A percentile compares a stretch with the other conserved stretches of the same genome.
Conservation (phyloP, 805 yeast genomes). For the Candida stauntonica region DNA sequence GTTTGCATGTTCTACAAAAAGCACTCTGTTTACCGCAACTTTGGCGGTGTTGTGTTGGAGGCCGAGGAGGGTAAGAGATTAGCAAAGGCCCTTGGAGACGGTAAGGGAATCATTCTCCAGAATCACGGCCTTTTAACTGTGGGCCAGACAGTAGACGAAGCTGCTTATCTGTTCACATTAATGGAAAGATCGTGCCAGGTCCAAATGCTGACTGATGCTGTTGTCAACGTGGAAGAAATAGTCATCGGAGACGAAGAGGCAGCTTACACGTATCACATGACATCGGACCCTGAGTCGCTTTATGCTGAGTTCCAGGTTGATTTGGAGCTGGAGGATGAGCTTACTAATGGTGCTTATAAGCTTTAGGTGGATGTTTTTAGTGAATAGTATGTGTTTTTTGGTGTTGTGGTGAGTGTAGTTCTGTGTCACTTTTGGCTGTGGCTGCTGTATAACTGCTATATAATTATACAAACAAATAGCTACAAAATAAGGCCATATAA, state of each 20-base stretch:
- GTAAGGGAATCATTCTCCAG: conserved; percentile 54
- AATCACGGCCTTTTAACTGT: conserved; percentile 74
- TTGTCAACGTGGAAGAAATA: conserved; percentile 34
- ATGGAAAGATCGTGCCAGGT: conserved; percentile 63
- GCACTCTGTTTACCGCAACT: conserved; percentile 61
- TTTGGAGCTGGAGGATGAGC: conserved; percentile 42
- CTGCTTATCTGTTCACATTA: conserved; percentile 59
- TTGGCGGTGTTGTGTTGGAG: conserved; percentile 78
- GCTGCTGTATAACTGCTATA: no score
- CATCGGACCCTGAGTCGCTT: conserved; percentile 62
- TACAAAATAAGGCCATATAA: no score
- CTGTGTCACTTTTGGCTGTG: conserved; percentile 1
- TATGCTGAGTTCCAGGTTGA: conserved; percentile 76
- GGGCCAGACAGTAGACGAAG: conserved; percentile 69
- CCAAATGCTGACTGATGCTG: conserved; percentile 61
- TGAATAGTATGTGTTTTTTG: no score
- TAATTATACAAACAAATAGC: neutral
- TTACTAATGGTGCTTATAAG: conserved; percentile 27
- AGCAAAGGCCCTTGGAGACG: conserved; percentile 54
- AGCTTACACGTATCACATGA: conserved; percentile 54
- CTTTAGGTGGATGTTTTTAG: conserved; percentile 3
- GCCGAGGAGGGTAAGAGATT: conserved; percentile 57
- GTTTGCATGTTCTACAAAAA: conserved; percentile 60
- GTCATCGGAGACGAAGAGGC: conserved; percentile 60
- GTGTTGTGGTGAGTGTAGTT: neutral